phyloP scores from a whole-genome alignment of 192 early-diverging fungal genomes.

The Coemansia javaensis region DNA sequence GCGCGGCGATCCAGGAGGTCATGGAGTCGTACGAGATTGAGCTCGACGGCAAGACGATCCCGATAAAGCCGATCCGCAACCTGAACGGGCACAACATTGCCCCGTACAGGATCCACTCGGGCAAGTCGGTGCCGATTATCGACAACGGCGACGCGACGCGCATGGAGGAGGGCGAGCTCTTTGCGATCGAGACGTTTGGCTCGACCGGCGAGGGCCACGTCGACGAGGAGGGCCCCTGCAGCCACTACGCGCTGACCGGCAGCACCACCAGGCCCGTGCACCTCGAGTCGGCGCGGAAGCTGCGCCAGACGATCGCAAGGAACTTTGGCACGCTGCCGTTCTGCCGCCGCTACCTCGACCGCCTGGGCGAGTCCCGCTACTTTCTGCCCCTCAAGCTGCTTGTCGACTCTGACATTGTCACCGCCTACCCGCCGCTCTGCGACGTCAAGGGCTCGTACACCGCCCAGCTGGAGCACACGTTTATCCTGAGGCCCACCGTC shows the following conservation, averaged over 20 bases:
- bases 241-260: slow-evolving; percentile 76
- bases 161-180: slow-evolving; percentile 94
- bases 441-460: slow-evolving; percentile 86
- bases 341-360: slow-evolving; percentile 93
- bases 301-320: slow-evolving; percentile 58
- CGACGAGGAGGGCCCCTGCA: slow-evolving; percentile 82
- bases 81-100: slow-evolving; percentile 94
- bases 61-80: slow-evolving; percentile 90
- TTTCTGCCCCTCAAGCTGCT: slow-evolving; percentile 77
- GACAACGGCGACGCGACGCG: slow-evolving; percentile 80
- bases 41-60: slow-evolving; percentile 86
- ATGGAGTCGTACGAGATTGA: slow-evolving; percentile 98
- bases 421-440: slow-evolving; percentile 80
- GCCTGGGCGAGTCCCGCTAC: slow-evolving; percentile 88
- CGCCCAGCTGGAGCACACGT: slow-evolving; percentile 95
- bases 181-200: slow-evolving; percentile 98
- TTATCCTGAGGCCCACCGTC: slow-evolving; percentile 80
- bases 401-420: slow-evolving; percentile 78
- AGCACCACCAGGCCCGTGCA: slow-evolving; percentile 29
- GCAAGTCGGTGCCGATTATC: slow-evolving; percentile 95
- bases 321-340: slow-evolving; percentile 93
- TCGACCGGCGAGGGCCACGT: slow-evolving; percentile 90
- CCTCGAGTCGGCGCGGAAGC: slow-evolving; percentile 36
- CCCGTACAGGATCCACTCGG: slow-evolving; percentile 86
- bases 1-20: slow-evolving; percentile 93